phyloP scores from a whole-genome alignment of 352 stramenopile genomes.

The Phytopythium vexans region DNA sequence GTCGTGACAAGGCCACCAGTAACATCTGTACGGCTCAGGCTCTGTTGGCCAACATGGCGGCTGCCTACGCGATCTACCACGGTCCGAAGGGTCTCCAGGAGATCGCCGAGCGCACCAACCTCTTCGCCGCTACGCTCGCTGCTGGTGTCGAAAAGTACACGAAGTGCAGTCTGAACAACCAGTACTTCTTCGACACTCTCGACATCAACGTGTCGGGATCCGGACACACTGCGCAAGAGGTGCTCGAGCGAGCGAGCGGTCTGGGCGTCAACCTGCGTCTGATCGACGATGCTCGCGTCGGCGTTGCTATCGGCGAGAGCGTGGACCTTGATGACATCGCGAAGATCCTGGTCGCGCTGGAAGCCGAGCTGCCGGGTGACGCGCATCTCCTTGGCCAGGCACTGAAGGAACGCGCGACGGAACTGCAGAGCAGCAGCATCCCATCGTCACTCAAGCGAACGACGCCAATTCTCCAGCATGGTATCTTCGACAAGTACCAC shows the following conservation, averaged over 20 bases:
- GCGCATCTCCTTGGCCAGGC: conserved; percentile 22
- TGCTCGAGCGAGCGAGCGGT: conserved; percentile 61
- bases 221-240: conserved; percentile 69
- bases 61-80: conserved; percentile 98
- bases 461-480: conserved; percentile 91
- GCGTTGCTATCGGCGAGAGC: conserved; percentile 96
- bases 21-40: conserved; percentile 99
- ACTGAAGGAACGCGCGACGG: conserved; percentile 50
- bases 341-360: conserved; percentile 84
- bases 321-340: conserved; percentile 91
- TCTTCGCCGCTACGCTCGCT: conserved; percentile 87
- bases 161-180: conserved; percentile 49
- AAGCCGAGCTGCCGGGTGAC: conserved; percentile 42
- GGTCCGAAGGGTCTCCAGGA: conserved; percentile 93
- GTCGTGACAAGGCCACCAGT: conserved; percentile 98
- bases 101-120: conserved; percentile 94
- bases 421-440: conserved; percentile 60
- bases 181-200: conserved; percentile 97
- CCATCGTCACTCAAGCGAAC: conserved; percentile 52
- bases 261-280: conserved; percentile 86
- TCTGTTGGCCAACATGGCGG: conserved; percentile 98
- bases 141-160: conserved; percentile 88
- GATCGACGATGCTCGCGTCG: conserved; percentile 85
- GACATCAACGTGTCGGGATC: conserved; percentile 86
- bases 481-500: conserved; percentile 97